phyloP scores from a whole-genome alignment of 768 basidiomycete species.

The Suillus subluteus region DNA sequence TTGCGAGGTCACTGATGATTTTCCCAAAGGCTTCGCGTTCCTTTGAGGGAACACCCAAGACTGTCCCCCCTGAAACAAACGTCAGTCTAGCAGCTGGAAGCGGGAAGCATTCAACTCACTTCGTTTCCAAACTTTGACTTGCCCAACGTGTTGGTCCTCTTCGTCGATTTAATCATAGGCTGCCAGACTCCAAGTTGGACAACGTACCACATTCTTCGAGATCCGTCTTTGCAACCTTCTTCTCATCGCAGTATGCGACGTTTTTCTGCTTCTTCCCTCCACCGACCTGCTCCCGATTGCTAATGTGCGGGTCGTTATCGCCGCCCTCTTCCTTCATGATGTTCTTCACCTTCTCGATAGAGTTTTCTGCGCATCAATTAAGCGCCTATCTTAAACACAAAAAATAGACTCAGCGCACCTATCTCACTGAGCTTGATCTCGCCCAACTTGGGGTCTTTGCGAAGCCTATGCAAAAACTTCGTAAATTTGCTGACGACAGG shows the following conservation, averaged over 20 bases:
- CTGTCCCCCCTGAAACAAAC: slow-evolving; percentile 8
- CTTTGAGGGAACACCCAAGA: slow-evolving; percentile 1
- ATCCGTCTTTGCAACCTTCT: slow-evolving; percentile 13
- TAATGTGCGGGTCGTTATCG: neutral
- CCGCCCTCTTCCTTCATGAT: slow-evolving; percentile 10
- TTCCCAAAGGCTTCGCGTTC: slow-evolving; percentile 13
- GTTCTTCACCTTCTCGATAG: slow-evolving; percentile 11
- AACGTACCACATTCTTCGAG: slow-evolving; percentile 16
- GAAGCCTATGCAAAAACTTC: neutral
- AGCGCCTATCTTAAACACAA: too few relatives aligned
- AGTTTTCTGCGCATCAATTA: neutral
- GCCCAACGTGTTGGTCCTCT: slow-evolving; percentile 2
- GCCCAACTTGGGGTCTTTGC: slow-evolving; percentile 6
- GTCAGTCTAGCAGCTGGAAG: neutral
- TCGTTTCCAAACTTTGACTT: slow-evolving; percentile 5
- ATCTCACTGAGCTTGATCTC: slow-evolving; percentile 4
- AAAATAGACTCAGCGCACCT: neutral
- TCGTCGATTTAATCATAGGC: neutral
- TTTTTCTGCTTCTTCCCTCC: slow-evolving; percentile 18
- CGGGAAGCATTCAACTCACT: neutral
- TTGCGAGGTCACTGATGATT: slow-evolving; percentile 14
- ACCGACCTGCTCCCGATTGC: slow-evolving; percentile 11
- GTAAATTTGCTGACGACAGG: neutral
- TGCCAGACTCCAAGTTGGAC: neutral
- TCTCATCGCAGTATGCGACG: slow-evolving; percentile 17